Evolutionary conservation across 2,329 filamentous ascomycete genomes (phyloP), one percentile per base, ranked within the genome.

Genomic region (Paraphoma sp.): DNA sequence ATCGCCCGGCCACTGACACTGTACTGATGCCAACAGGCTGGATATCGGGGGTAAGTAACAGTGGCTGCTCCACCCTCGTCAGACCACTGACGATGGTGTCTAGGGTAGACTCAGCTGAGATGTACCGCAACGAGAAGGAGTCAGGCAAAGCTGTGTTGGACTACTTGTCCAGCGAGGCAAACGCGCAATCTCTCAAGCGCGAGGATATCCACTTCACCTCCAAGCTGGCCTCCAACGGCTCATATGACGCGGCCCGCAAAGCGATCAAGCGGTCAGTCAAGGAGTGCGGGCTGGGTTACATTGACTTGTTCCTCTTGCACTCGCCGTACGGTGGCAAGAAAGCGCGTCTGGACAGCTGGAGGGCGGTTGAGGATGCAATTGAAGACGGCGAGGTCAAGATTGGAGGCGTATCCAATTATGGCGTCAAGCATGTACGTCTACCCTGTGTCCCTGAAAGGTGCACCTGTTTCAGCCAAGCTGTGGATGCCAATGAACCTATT

Each of bases 241-340:
- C 83, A 4, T 94, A 93, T 73, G 84, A 89, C n/a, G 79, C 80
- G 3, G 90, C 90, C 23, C 84, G 88, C 48, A 79, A 78, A 57
- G 87, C 89, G 0, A 91, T 95, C 61, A 85, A 82, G 59, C 73
- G 84, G 70, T 89, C 86, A 30, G 81, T 93, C 4, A 82, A 86
- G 45, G 83, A 84, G 53, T 87, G 86, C 23, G 89, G 87, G 0
- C 77, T 93, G 30, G 89, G 86, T 0, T 93, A 93, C 73, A 86
- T 94, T 53, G 91, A 95, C 69, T 75, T 95, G 44, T 93, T 94
- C 73, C 79, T 96, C 10, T 80, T 95, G 53, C 92, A 95, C 70
- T 90, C 87, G 46, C 92, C 91, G 0, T 92, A 92, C 65, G 91
- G 91, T 6, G 91, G 91, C 1, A 87, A 82, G 67, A 76, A 84